Evolutionary conservation across 23 red algal genomes (phyloP).

Genomic region (Chondrus crispus): DNA sequence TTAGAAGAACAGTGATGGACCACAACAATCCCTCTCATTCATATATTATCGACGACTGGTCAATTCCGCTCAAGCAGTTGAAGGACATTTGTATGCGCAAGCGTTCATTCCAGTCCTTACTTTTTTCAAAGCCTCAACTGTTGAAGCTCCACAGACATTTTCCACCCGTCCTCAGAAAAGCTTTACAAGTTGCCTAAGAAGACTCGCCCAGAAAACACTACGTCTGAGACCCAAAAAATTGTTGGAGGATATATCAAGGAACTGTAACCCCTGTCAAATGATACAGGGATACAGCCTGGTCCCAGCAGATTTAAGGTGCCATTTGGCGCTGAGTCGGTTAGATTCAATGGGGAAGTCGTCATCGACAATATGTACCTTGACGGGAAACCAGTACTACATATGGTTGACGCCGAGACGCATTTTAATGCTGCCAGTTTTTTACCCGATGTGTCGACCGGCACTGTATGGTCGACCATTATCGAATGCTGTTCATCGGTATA

Average conservation of each 20-base stretch:
- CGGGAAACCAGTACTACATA: neutral
- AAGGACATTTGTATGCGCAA: no score
- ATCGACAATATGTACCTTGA: constrained; percentile 36
- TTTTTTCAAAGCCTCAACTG: no score
- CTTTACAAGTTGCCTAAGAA: neutral
- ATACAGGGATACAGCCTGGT: neutral
- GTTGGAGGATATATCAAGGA: neutral
- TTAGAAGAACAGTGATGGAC: no score
- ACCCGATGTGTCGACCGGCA: neutral
- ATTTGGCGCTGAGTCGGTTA: neutral
- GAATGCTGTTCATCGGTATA: neutral
- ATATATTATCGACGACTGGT: no score
- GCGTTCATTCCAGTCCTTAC: no score
- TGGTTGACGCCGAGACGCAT: neutral
- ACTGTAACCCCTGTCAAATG: neutral
- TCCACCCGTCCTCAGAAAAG: neutral
- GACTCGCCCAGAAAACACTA: neutral
- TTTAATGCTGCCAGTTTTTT: neutral
- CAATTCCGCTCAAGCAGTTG: no score
- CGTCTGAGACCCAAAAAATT: neutral
- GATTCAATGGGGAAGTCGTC: constrained; percentile 3
- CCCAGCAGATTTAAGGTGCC: neutral
- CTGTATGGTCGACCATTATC: constrained; percentile 16
- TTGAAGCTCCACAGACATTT: no score
- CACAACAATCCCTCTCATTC: no score